These are phyloP conservation scores for Botrytis pseudocinerea DNA, from an alignment of 2,329 filamentous ascomycete genomes.

Conservation along the genomic window DNA sequence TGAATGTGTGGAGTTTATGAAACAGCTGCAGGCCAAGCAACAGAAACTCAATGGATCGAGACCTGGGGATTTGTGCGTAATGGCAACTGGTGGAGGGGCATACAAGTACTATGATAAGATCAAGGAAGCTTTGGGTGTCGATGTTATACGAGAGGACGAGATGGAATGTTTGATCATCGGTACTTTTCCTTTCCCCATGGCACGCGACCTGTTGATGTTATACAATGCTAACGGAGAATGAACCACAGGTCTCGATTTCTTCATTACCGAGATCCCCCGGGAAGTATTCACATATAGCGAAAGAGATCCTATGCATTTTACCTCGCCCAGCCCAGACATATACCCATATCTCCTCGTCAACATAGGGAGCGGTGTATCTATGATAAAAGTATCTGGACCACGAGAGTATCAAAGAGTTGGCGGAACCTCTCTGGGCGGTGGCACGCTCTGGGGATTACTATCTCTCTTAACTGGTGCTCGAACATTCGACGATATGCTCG, in stretches of 20 bases:
- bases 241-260: conserved; percentile 82
- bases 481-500: conserved; percentile 97
- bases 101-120: conserved; percentile 97
- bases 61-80: conserved; percentile 77
- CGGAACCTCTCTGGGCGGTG: conserved; percentile 90
- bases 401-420: conserved; percentile 86
- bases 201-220: background rate
- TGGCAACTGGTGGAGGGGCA: conserved; percentile 93
- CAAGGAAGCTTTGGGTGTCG: conserved; percentile 76
- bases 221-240: conserved; percentile 1
- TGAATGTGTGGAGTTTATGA: conserved; percentile 89
- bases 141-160: conserved; percentile 91
- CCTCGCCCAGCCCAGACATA: conserved; percentile 73
- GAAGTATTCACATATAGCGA: conserved; percentile 98
- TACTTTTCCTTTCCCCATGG: conserved; percentile 45
- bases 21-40: conserved; percentile 80
- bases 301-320: conserved; percentile 85
- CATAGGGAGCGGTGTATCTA: conserved; percentile 94
- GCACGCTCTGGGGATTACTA: conserved; percentile 95
- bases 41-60: conserved; percentile 70
- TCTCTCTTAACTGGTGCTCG: conserved; percentile 89
- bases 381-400: conserved; percentile 94
- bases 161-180: conserved; percentile 98
- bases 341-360: conserved; percentile 98
- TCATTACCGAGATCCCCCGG: conserved; percentile 94